phyloP scores from a whole-genome alignment of 2,329 filamentous ascomycete species.

The Claviceps pusilla region DNA sequence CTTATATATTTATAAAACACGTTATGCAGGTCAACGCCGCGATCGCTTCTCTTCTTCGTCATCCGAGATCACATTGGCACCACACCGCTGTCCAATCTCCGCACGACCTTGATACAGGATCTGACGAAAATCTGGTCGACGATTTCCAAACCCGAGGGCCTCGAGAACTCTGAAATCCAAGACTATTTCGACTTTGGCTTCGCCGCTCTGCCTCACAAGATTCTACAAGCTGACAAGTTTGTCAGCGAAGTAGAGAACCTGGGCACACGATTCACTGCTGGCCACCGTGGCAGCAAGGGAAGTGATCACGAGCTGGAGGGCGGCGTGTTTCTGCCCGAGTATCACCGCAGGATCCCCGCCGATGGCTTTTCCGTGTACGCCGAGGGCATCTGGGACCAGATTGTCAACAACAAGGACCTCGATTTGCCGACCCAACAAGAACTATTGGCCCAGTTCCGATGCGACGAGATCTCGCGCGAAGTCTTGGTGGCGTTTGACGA shows the following conservation, averaged over 20 bases:
- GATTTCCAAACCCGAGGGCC: slow-evolving; percentile 76
- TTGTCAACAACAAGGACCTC: slow-evolving; percentile 95
- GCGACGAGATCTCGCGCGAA: slow-evolving; percentile 88
- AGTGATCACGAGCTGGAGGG: slow-evolving; percentile 60
- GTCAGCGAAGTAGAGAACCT: slow-evolving; percentile 64
- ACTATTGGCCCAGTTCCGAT: slow-evolving; percentile 88
- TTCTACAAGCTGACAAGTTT: slow-evolving; percentile 87
- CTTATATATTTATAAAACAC: slow-evolving; percentile 9
- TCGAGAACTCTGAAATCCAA: slow-evolving; percentile 79
- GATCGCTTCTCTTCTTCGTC: slow-evolving; percentile 93
- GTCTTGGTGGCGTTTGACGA: slow-evolving; percentile 74
- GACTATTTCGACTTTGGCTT: slow-evolving; percentile 99
- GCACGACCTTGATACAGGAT: slow-evolving; percentile 80
- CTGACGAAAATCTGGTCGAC: slow-evolving; percentile 83
- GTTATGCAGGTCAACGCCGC: slow-evolving; percentile 54
- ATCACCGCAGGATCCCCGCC: slow-evolving; percentile 87
- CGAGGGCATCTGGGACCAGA: slow-evolving; percentile 92
- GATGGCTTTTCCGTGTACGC: slow-evolving; percentile 95
- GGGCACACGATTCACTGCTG: slow-evolving; percentile 66
- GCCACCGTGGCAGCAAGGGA: slow-evolving; percentile 55
- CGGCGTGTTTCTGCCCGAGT: slow-evolving; percentile 80
- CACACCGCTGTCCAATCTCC: slow-evolving; percentile 79
- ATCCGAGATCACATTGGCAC: slow-evolving; percentile 92
- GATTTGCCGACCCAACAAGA: slow-evolving; percentile 96
- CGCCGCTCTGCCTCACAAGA: slow-evolving; percentile 88